phyloP scores from a whole-genome alignment of 73 alveolate species.

The Symbiodinium natans region DNA sequence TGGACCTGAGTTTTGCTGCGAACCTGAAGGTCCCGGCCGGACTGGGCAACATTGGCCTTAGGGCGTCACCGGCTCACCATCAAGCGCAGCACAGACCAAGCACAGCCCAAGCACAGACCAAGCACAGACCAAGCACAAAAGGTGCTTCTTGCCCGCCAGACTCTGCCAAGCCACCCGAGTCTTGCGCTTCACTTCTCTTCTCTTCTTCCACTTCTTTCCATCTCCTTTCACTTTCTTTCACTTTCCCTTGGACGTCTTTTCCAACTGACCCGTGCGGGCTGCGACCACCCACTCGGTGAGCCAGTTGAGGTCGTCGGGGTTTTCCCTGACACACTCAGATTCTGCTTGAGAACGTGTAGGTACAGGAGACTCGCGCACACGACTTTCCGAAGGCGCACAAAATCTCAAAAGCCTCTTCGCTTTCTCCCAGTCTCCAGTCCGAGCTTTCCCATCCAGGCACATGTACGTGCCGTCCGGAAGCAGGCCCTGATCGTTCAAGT shows the following conservation, averaged over 20 bases:
- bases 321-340: neutral
- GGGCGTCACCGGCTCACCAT: no score
- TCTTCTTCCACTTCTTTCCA: no score
- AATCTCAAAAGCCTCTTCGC: conserved; percentile 22
- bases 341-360: neutral
- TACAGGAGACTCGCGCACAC: neutral
- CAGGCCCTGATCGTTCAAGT: conserved; percentile 64
- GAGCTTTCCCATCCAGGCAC: conserved; percentile 91
- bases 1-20: neutral
- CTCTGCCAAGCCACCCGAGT: no score
- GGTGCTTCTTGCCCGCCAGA: no score
- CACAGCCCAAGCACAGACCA: no score
- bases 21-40: no score
- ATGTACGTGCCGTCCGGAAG: conserved; percentile 79
- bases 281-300: conserved; percentile 94
- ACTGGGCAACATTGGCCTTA: neutral
- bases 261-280: conserved; percentile 77
- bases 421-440: conserved; percentile 73
- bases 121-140: no score
- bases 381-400: no score
- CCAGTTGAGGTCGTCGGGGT: conserved; percentile 73
- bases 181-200: no score
- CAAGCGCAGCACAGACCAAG: no score
- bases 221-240: no score
- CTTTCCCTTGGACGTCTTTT: neutral